Evolutionary conservation across 805 yeast species (phyloP).

Genomic region (Groenewaldozyma salmanticensis): DNA sequence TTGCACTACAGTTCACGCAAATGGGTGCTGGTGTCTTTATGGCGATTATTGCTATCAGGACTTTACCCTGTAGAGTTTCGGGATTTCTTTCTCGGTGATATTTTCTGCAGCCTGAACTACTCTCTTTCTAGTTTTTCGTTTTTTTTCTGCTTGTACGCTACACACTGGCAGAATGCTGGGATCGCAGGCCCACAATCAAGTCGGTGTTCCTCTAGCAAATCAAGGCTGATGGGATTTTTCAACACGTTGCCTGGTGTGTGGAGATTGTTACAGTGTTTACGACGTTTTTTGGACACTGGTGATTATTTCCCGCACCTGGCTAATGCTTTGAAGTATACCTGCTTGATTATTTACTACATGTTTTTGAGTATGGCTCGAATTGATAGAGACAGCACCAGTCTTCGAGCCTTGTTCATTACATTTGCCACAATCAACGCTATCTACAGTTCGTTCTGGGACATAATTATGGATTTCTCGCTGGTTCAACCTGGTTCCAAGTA

Average conservation of each 20-base stretch:
- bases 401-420: constrained; percentile 52
- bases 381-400: constrained; percentile 29
- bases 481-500: constrained; percentile 55
- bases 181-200: constrained; percentile 19
- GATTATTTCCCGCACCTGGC: constrained; percentile 96
- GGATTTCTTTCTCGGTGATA: constrained; percentile 90
- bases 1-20: constrained; percentile 54
- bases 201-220: constrained; percentile 62
- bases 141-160: constrained; percentile 73
- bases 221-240: constrained; percentile 73
- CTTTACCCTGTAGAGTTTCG: constrained; percentile 90
- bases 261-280: constrained; percentile 81
- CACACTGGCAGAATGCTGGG: constrained; percentile 47
- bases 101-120: constrained; percentile 80
- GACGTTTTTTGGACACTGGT: constrained; percentile 89
- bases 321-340: constrained; percentile 67
- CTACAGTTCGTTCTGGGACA: constrained; percentile 72
- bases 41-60: constrained; percentile 73
- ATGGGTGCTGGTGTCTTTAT: constrained; percentile 65
- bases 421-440: constrained; percentile 69
- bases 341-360: constrained; percentile 59
- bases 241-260: constrained; percentile 79
- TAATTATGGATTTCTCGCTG: constrained; percentile 93
- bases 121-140: constrained; percentile 76
- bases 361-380: constrained; percentile 73